A percentile compares a stretch with the other conserved stretches of the same genome.
Evolutionary conservation across 2,329 filamentous ascomycete genomes (phyloP).

Genomic region (Scedosporium minutisporum): DNA sequence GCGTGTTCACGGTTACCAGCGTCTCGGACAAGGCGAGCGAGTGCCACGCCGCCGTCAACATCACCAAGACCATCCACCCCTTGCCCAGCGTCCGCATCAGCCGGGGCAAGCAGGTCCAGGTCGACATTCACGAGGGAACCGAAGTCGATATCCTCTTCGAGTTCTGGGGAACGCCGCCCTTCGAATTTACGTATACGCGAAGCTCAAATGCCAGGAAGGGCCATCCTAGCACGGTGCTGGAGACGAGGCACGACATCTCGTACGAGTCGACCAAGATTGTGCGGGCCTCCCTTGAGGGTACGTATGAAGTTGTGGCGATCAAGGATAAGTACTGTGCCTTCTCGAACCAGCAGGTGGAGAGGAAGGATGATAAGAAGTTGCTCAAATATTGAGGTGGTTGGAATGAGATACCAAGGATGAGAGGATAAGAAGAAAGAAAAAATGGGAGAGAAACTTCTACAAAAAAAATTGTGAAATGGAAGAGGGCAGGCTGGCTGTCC

Average conservation of each 20-base stretch:
- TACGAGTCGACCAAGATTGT: constrained; percentile 74
- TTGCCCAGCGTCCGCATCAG: constrained; percentile 87
- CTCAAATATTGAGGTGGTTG: constrained; percentile 6
- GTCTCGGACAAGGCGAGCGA: constrained; percentile 81
- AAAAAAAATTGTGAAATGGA: background rate
- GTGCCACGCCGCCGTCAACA: constrained; percentile 69
- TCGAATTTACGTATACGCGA: constrained; percentile 94
- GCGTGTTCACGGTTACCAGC: constrained; percentile 77
- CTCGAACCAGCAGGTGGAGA: constrained; percentile 56
- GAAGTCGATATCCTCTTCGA: constrained; percentile 90
- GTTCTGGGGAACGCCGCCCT: constrained; percentile 90
- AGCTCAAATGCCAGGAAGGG: constrained; percentile 76
- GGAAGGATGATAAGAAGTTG: constrained; percentile 31
- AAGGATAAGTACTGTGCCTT: constrained; percentile 90
- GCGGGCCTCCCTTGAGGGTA: constrained; percentile 83
- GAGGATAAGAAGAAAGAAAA: background rate
- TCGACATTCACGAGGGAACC: constrained; percentile 94
- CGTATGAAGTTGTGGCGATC: constrained; percentile 93
- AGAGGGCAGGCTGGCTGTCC: background rate
- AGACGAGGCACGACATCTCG: constrained; percentile 81
- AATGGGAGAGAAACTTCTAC: background rate
- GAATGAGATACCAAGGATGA: background rate
- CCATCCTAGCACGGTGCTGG: constrained; percentile 69
- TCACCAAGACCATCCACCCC: constrained; percentile 78
- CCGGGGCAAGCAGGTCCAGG: constrained; percentile 67